Base-by-base conservation (phyloP, 2,329 filamentous ascomycete species). In the Trichoderma semiorbis region DNA sequence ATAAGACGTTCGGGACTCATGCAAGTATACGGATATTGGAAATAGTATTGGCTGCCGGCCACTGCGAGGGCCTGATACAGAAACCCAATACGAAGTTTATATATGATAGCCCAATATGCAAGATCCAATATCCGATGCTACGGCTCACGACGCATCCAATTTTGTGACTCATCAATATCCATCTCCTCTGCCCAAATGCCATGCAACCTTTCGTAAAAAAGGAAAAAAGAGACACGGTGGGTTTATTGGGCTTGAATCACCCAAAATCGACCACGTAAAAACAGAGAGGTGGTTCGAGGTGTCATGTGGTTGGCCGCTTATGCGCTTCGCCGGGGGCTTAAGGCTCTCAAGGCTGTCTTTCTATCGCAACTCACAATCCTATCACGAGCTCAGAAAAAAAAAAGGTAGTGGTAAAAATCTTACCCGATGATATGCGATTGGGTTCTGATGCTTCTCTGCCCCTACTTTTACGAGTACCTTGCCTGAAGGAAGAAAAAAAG, bases 231-330 rank as follows among this genome's bases (percentile, higher is more conserved):
- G 7, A 4, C 64, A 39, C 21, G 5, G 32, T 39, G n/a, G 21
- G 10, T 63, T 43, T 39, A 47, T 63, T 47, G 36, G 61, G 18
- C 36, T 30, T 16, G 32, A n/a, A 62, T 62, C 58, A 21, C 4
- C 12, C 10, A 5, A 14, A 57, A n/a, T 11, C 7, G 50, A 30
- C n/a, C 12, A 65, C 28, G 43, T 30, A 26, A 30, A 30, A 30
- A 6, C 18, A 28, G 32, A 10, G 6, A 21, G 32, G 32, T 57
- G 64, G 30, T 39, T 39, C 64, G 24, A 30, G 26, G 55, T 30
- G 66, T 69, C 66, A 62, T 62, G 66, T 69, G 57, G 57, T 69
- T 61, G 39, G 39, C 50, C 57, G 30, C 57, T 69, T 34, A 69
- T 69, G 66, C 66, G 66, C 66, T 62, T 50, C 39, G 57, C 39